These are phyloP conservation scores for Phytophthora citricola DNA, from an alignment of 352 stramenopile species.

Conservation along the genomic window DNA sequence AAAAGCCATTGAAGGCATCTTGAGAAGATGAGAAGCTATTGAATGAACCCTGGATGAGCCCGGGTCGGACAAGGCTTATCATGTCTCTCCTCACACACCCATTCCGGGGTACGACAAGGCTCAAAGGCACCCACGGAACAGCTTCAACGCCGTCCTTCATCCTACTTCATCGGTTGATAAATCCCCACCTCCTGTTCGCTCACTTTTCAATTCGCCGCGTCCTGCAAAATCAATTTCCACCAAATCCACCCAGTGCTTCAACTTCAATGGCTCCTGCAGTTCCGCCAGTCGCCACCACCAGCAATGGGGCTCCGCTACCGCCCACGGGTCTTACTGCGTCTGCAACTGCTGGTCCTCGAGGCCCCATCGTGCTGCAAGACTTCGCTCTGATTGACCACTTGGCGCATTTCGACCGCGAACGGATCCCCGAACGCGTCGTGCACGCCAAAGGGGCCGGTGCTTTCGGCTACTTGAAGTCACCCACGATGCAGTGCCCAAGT, in stretches of 20 bases:
- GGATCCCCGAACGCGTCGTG: constrained; percentile 92
- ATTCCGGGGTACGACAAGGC: constrained; percentile 14
- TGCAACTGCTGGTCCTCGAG: constrained; percentile 58
- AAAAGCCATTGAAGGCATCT: neutral
- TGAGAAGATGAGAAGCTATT: too few species aligned
- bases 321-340: constrained; percentile 73
- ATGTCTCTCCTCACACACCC: constrained; percentile 2
- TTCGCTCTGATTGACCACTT: constrained; percentile 90
- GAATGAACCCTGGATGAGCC: neutral
- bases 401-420: constrained; percentile 91
- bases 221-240: neutral
- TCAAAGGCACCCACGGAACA: neutral
- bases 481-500: constrained; percentile 45
- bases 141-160: neutral
- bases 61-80: constrained; percentile 4
- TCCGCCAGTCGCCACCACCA: constrained; percentile 41
- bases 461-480: constrained; percentile 93
- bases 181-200: neutral
- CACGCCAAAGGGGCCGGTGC: constrained; percentile 90
- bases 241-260: neutral
- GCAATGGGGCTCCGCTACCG: constrained; percentile 65
- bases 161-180: neutral
- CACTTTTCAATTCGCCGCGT: neutral
- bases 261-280: constrained; percentile 8
- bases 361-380: constrained; percentile 78